These are phyloP conservation scores for Pythium phragmitis DNA, from an alignment of 352 stramenopile species.

Conservation along the genomic window DNA sequence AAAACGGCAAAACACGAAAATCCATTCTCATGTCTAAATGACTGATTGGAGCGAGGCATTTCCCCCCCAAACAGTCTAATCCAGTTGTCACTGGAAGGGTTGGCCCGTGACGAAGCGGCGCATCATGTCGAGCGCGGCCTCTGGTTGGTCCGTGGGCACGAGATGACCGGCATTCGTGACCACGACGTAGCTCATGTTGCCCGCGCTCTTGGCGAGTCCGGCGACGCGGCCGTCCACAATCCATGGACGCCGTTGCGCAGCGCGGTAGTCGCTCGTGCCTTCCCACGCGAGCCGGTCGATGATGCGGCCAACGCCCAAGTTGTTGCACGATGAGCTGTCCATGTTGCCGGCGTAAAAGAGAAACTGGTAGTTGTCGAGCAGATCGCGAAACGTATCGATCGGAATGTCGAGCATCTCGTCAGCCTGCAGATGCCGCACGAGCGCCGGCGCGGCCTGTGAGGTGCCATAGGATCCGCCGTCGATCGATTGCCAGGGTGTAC, in stretches of 20 bases:
- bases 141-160: slow-evolving; percentile 68
- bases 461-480: slow-evolving; percentile 60
- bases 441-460: slow-evolving; percentile 44
- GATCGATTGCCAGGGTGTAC: slow-evolving; percentile 64
- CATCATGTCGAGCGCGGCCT: slow-evolving; percentile 80
- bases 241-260: slow-evolving; percentile 58
- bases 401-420: slow-evolving; percentile 81
- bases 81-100: slow-evolving; percentile 24
- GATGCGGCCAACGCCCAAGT: slow-evolving; percentile 70
- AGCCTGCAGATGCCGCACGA: slow-evolving; percentile 67
- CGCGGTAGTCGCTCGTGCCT: slow-evolving; percentile 63
- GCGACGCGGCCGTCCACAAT: slow-evolving; percentile 55
- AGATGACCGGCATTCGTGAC: slow-evolving; percentile 79
- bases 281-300: slow-evolving; percentile 79
- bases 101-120: slow-evolving; percentile 65
- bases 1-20: not conserved
- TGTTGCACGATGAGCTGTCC: slow-evolving; percentile 81
- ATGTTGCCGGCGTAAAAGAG: slow-evolving; percentile 86
- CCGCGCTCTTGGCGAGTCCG: slow-evolving; percentile 63
- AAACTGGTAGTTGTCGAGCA: slow-evolving; percentile 84
- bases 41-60: not conserved
- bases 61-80: not conserved
- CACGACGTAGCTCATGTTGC: slow-evolving; percentile 84
- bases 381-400: slow-evolving; percentile 70
- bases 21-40: not conserved